Evolutionary conservation across 1,139 yeast species (phyloP).

Genomic region (Zygoascus sp.): DNA sequence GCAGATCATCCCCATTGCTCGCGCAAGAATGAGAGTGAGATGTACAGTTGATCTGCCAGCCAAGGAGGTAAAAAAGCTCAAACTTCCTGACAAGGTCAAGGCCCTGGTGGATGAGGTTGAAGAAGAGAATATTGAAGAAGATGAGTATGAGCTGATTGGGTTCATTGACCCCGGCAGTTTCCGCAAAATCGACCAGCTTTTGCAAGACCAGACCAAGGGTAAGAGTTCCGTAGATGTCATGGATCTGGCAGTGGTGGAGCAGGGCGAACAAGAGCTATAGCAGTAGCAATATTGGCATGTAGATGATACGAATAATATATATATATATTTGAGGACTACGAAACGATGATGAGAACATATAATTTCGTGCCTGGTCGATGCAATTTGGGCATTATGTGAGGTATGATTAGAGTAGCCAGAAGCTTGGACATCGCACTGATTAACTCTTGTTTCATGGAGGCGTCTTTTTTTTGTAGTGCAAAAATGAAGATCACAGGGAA

Average conservation of each 20-base stretch:
- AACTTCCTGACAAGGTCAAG: conserved; percentile 47
- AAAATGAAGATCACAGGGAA: too few species aligned
- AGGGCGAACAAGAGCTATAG: conserved; percentile 40
- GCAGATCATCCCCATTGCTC: conserved; percentile 85
- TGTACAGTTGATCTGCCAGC: conserved; percentile 40
- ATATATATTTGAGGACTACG: neutral
- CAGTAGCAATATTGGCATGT: neutral
- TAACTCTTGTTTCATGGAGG: too few species aligned
- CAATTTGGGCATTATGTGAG: too few species aligned
- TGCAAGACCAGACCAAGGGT: conserved; percentile 50
- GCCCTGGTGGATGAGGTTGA: conserved; percentile 52
- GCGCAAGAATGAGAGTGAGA: conserved; percentile 90
- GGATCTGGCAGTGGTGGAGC: conserved; percentile 83
- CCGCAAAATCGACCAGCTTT: conserved; percentile 59
- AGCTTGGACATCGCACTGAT: too few species aligned
- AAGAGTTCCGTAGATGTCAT: conserved; percentile 74
- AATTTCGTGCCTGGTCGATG: too few species aligned
- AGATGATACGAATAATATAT: neutral
- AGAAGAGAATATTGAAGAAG: conserved; percentile 44
- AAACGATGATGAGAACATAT: too few species aligned
- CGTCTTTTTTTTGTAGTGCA: too few species aligned
- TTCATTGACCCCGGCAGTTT: conserved; percentile 36
- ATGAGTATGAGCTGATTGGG: conserved; percentile 59
- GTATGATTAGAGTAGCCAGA: too few species aligned
- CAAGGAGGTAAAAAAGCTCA: conserved; percentile 45